Evolutionary conservation across 176 grass and related monocot species (phyloP).

Genomic region (Carex kokanica): DNA sequence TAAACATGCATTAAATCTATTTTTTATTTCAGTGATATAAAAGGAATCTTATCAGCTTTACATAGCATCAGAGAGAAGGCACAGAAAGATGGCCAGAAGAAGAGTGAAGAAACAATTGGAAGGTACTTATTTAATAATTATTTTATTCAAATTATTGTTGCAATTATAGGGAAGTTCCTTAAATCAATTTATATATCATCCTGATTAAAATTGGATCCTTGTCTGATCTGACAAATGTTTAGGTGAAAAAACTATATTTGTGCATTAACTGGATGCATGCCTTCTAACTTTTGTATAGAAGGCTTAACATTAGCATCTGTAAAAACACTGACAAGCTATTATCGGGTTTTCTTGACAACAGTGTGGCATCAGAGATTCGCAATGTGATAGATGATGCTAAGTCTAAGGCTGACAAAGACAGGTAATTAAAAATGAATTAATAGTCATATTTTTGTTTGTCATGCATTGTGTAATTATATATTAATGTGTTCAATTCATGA

Average conservation of each 20-base stretch:
- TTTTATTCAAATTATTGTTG: neutral
- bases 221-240: neutral
- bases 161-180: neutral
- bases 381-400: conserved; percentile 60
- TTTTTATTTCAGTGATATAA: conserved; percentile 52
- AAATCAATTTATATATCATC: neutral
- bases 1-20: neutral
- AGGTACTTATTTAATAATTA: conserved; percentile 36
- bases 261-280: neutral
- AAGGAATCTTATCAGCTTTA: conserved; percentile 60
- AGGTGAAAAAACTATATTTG: neutral
- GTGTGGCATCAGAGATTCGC: conserved; percentile 65
- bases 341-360: conserved; percentile 37
- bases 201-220: neutral
- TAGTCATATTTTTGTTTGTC: conserved; percentile 5
- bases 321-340: neutral
- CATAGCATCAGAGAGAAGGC: conserved; percentile 67
- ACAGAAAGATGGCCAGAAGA: conserved; percentile 74
- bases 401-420: conserved; percentile 67
- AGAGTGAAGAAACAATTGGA: conserved; percentile 65
- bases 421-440: conserved; percentile 37
- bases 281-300: neutral
- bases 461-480: too few relatives aligned
- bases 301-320: neutral
- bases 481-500: neutral